A percentile compares a stretch with the other conserved stretches of the same genome.
These are phyloP conservation scores for Biscogniauxia mediterranea DNA, from an alignment of 2,329 filamentous ascomycete genomes.

Conservation along the genomic window DNA sequence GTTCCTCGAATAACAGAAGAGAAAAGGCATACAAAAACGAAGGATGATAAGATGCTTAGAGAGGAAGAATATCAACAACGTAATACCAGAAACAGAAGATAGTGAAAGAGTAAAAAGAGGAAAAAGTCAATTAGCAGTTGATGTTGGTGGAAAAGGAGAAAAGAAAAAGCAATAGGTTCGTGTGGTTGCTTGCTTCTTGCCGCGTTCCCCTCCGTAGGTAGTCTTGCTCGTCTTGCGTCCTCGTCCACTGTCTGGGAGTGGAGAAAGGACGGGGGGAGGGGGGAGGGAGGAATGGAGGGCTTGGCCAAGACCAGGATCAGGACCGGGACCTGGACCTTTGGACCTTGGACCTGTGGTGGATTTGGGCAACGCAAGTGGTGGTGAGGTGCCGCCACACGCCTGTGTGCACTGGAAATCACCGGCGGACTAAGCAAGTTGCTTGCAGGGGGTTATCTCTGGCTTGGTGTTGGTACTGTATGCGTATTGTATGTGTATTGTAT, in stretches of 20 bases:
- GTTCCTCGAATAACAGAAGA: neutral
- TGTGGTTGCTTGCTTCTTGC: slow-evolving; percentile 3
- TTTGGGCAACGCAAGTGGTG: neutral
- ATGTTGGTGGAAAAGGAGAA: slow-evolving; percentile 4
- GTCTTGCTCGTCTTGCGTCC: neutral
- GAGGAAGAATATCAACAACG: neutral
- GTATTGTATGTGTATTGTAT: no score
- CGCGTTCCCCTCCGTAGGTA: slow-evolving; percentile 16
- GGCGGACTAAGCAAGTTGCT: neutral
- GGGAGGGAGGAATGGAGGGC: no score
- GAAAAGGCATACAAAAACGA: neutral
- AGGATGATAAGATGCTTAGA: neutral
- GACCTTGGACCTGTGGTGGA: neutral
- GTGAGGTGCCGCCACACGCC: neutral
- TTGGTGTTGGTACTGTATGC: no score
- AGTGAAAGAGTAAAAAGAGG: neutral
- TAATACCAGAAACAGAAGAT: neutral
- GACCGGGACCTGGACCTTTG: neutral
- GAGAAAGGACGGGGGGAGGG: slow-evolving; percentile 3
- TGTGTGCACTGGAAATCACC: neutral
- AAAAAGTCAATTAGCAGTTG: neutral
- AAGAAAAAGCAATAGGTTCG: slow-evolving; percentile 4
- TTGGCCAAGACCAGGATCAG: no score
- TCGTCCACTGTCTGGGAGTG: slow-evolving; percentile 1
- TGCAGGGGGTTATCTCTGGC: neutral